Evolutionary conservation across 2,329 filamentous ascomycete genomes (phyloP).

Genomic region (Neurospora crassa): DNA sequence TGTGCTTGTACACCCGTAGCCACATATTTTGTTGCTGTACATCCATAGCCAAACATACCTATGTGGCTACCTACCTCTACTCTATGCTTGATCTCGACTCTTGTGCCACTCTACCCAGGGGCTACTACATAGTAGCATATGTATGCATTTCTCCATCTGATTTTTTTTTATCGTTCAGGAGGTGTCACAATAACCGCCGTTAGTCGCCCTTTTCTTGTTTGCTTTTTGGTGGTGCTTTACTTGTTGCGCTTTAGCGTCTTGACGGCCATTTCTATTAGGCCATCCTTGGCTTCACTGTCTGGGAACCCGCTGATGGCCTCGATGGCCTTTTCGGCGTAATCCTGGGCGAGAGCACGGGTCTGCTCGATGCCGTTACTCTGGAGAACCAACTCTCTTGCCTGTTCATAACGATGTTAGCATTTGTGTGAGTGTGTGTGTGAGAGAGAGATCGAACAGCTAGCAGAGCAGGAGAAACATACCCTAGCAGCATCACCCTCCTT

Average conservation of each 20-base stretch:
- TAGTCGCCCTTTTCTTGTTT: background rate
- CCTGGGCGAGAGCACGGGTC: constrained; percentile 79
- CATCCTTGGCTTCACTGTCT: constrained; percentile 88
- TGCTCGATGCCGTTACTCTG: constrained; percentile 83
- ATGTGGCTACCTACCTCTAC: background rate
- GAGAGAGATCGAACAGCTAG: constrained; percentile 2
- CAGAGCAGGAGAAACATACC: constrained; percentile 43
- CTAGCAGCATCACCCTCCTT: constrained; percentile 72
- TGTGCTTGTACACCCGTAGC: background rate
- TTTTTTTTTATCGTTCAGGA: background rate
- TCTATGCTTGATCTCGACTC: background rate
- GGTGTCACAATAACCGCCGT: background rate
- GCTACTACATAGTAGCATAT: background rate
- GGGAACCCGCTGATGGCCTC: constrained; percentile 77
- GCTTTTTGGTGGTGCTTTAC: constrained; percentile 30
- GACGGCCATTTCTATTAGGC: constrained; percentile 84
- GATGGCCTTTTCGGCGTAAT: constrained; percentile 83
- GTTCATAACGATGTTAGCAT: constrained; percentile 10
- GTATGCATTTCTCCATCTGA: background rate
- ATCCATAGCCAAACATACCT: background rate
- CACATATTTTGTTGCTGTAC: background rate
- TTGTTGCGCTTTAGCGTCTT: constrained; percentile 87
- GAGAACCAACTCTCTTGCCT: constrained; percentile 82
- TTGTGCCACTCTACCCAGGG: background rate
- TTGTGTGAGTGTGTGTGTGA: constrained; percentile 10